Conservation (phyloP, 179 eudicot genomes). For the Vitellaria paradoxa region DNA sequence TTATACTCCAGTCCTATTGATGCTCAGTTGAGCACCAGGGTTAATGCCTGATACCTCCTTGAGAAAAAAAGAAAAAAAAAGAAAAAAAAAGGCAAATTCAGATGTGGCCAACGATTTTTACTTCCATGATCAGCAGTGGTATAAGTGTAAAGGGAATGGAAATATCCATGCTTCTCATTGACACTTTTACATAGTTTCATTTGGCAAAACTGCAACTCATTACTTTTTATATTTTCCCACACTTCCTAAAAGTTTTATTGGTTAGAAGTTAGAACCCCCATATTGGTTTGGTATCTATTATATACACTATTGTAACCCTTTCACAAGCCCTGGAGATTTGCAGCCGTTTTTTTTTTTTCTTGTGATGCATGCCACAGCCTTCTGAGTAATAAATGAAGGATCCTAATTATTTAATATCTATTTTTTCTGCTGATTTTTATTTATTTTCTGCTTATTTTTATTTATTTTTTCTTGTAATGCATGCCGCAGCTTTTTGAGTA, state of each 20-base stretch:
- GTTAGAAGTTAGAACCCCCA: too few relatives aligned
- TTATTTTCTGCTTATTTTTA: too few relatives aligned
- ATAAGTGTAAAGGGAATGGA: neutral
- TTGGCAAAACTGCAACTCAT: neutral
- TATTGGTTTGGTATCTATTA: too few relatives aligned
- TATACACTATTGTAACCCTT: neutral
- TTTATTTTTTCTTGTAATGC: neutral
- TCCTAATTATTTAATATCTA: neutral
- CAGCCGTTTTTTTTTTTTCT: neutral
- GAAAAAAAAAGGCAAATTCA: too few relatives aligned
- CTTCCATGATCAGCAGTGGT: too few relatives aligned
- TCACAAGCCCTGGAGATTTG: neutral
- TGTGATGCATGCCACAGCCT: neutral
- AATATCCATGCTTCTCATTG: neutral
- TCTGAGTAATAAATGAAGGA: neutral
- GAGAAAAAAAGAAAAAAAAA: too few relatives aligned
- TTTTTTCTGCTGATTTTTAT: neutral
- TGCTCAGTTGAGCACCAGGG: too few relatives aligned
- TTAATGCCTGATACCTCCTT: too few relatives aligned
- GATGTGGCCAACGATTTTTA: too few relatives aligned
- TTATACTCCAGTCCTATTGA: too few relatives aligned
- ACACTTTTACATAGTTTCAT: too few relatives aligned
- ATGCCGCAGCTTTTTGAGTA: neutral
- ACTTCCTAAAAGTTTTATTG: neutral
- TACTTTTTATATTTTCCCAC: neutral